A percentile compares a stretch with the other conserved stretches of the same genome.
phyloP scores from a whole-genome alignment of 2,329 filamentous ascomycete species.

The Grosmannia serpens region DNA sequence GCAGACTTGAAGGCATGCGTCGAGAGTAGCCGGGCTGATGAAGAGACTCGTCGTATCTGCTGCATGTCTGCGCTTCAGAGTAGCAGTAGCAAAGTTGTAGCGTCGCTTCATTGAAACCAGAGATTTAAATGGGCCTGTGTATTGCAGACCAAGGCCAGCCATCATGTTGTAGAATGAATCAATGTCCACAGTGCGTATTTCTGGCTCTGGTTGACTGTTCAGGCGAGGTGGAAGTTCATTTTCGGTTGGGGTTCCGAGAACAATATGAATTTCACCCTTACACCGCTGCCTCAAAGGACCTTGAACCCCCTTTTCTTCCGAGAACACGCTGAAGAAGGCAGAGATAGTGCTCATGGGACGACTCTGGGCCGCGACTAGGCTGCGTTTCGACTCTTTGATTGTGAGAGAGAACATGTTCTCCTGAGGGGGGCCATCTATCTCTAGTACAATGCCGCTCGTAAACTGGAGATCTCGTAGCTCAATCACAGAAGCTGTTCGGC shows the following conservation, averaged over 20 bases:
- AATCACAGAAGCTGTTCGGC: conserved; percentile 15
- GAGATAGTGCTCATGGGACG: neutral
- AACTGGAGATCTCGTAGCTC: conserved; percentile 23
- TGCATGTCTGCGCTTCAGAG: conserved; percentile 19
- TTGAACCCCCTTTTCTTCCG: conserved; percentile 20
- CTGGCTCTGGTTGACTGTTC: conserved; percentile 13
- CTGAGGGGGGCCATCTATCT: conserved; percentile 20
- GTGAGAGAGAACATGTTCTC: conserved; percentile 26
- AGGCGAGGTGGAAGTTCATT: conserved; percentile 16
- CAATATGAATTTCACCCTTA: conserved; percentile 19
- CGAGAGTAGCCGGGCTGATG: conserved; percentile 29
- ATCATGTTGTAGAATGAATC: conserved; percentile 30
- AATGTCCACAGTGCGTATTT: conserved; percentile 20
- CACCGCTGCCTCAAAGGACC: conserved; percentile 25
- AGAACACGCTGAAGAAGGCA: conserved; percentile 20
- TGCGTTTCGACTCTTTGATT: conserved; percentile 7
- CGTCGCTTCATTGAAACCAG: conserved; percentile 23
- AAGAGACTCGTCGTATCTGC: conserved; percentile 24
- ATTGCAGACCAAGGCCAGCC: conserved; percentile 23
- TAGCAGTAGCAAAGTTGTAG: conserved; percentile 22
- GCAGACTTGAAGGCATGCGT: conserved; percentile 29
- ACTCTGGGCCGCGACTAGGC: neutral
- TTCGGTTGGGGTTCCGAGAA: conserved; percentile 17
- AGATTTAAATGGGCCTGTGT: conserved; percentile 26
- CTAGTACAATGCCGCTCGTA: conserved; percentile 20